phyloP scores from a whole-genome alignment of 139 green algal species.

The Micromonas pusilla region DNA sequence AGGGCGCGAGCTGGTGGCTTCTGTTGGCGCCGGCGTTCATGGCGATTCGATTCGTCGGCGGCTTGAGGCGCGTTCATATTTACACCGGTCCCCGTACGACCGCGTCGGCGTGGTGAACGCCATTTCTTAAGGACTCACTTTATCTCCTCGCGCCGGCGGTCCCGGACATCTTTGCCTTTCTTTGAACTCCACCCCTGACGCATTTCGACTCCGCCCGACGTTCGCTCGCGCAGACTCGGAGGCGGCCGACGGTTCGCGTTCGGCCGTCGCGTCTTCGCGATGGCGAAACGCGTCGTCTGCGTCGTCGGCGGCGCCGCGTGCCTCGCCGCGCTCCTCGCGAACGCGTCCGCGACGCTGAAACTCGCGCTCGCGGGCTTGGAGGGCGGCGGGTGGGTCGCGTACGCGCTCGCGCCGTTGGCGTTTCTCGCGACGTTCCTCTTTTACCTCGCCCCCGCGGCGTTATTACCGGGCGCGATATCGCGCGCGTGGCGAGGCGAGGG shows the following conservation, averaged over 20 bases:
- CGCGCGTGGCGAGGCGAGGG: not conserved
- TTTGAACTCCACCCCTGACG: not conserved
- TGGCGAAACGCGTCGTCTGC: not conserved
- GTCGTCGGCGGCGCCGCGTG: not conserved
- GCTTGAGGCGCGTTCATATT: not conserved
- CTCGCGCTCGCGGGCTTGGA: not conserved
- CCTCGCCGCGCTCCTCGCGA: not conserved
- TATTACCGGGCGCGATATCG: constrained; percentile 11
- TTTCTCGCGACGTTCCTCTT: not conserved
- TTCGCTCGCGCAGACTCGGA: not conserved
- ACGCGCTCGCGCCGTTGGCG: not conserved
- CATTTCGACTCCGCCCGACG: not conserved
- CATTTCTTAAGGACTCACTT: not conserved
- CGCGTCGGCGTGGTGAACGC: not conserved
- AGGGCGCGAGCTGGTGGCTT: not conserved
- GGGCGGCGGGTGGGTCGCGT: not conserved
- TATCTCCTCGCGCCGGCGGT: not conserved
- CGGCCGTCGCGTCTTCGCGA: too few species aligned
- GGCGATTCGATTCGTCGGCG: not conserved
- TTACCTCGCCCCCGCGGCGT: constrained; percentile 13
- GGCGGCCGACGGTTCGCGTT: not conserved
- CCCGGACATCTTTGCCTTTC: not conserved
- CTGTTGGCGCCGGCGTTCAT: not conserved
- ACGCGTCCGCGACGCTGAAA: constrained; percentile 1
- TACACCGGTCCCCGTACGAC: too few species aligned